Evolutionary conservation across 345 rosid species (phyloP).

Genomic region (Gossypium sturtianum): DNA sequence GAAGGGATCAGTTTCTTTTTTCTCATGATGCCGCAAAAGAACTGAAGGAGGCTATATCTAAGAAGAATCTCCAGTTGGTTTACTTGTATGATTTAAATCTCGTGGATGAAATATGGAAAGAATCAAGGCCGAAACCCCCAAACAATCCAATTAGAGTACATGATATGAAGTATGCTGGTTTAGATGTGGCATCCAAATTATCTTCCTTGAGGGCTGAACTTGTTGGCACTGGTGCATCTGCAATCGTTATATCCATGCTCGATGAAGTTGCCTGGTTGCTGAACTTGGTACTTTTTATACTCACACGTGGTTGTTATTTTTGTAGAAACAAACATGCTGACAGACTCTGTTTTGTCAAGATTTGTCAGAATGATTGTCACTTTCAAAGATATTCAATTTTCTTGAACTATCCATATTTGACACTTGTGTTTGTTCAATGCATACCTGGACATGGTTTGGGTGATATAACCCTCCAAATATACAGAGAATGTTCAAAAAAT

Average conservation of each 20-base stretch:
- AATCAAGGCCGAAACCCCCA: slow-evolving; percentile 78
- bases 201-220: slow-evolving; percentile 61
- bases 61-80: slow-evolving; percentile 75
- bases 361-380: slow-evolving; percentile 9
- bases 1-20: slow-evolving; percentile 98
- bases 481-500: background rate
- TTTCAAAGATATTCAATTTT: background rate
- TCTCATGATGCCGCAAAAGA: slow-evolving; percentile 93
- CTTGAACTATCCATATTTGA: background rate
- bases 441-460: background rate
- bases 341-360: background rate
- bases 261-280: slow-evolving; percentile 96
- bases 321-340: background rate
- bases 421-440: background rate
- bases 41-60: slow-evolving; percentile 68
- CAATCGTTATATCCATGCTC: slow-evolving; percentile 85
- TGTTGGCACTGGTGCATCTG: slow-evolving; percentile 63
- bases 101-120: slow-evolving; percentile 91
- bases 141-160: slow-evolving; percentile 70
- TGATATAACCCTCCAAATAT: background rate
- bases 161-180: slow-evolving; percentile 79
- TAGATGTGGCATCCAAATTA: slow-evolving; percentile 70
- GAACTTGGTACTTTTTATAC: slow-evolving; percentile 56
- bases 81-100: slow-evolving; percentile 65
- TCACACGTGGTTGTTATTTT: background rate